These are phyloP conservation scores for Viola odorata DNA, from an alignment of 345 rosid genomes.

Conservation along the genomic window DNA sequence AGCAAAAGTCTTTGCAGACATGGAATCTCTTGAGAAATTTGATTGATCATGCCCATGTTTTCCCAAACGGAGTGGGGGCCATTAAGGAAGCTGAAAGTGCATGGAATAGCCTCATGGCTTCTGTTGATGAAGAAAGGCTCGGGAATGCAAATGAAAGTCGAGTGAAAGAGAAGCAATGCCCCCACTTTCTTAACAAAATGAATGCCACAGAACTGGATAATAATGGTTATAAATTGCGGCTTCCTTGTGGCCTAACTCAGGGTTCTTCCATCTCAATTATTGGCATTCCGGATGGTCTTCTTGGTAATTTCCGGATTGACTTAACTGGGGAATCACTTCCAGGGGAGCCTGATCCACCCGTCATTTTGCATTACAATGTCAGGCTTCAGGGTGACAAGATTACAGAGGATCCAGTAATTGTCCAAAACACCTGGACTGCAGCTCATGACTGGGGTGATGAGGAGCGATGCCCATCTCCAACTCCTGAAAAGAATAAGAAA, in stretches of 20 bases:
- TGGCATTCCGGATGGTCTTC: conserved; percentile 84
- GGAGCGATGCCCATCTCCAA: conserved; percentile 89
- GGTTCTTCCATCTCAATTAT: conserved; percentile 89
- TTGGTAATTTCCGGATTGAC: conserved; percentile 81
- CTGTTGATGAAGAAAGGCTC: conserved; percentile 60
- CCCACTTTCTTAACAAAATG: conserved; percentile 73
- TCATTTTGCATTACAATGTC: conserved; percentile 86
- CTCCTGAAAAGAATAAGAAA: conserved; percentile 67
- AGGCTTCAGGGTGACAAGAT: conserved; percentile 93
- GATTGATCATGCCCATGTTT: conserved; percentile 55
- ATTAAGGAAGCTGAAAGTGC: conserved; percentile 87
- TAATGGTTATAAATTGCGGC: conserved; percentile 43
- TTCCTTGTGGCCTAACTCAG: conserved; percentile 93
- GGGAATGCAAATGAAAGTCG: conserved; percentile 42
- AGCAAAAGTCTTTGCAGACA: conserved; percentile 55
- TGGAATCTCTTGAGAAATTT: conserved; percentile 66
- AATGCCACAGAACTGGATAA: conserved; percentile 59
- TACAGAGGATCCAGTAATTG: conserved; percentile 95
- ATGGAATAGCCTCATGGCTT: conserved; percentile 69
- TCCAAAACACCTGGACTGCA: conserved; percentile 92
- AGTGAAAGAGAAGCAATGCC: conserved; percentile 65
- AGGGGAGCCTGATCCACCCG: conserved; percentile 99
- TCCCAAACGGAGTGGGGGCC: conserved; percentile 76
- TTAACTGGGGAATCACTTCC: conserved; percentile 90
- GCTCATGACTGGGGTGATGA: conserved; percentile 96